Percentiles rank a stretch among this genome's conserved stretches.
Evolutionary conservation across 2,329 filamentous ascomycete genomes (phyloP).

Genomic region (Herpotrichia juniperi): DNA sequence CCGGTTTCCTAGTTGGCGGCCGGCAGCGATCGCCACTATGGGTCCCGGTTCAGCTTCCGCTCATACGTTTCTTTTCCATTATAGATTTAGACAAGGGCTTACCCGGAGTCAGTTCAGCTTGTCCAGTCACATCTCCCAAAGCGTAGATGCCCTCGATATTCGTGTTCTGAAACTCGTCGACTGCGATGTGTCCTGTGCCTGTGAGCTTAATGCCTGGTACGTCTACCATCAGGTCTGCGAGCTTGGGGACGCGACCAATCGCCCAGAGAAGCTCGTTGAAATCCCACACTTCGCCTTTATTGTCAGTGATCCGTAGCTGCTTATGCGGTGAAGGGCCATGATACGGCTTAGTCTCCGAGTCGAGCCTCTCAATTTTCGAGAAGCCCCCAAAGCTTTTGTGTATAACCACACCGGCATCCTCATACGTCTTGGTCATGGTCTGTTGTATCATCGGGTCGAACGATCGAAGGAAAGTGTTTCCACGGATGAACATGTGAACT

Average conservation of each 20-base stretch:
- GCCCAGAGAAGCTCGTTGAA: conserved; percentile 82
- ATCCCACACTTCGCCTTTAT: conserved; percentile 61
- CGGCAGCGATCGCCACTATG: conserved; percentile 77
- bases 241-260: conserved; percentile 74
- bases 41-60: conserved; percentile 73
- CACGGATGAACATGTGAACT: conserved; percentile 81
- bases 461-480: conserved; percentile 73
- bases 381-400: conserved; percentile 71
- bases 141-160: conserved; percentile 75
- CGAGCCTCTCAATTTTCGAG: conserved; percentile 62
- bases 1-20: conserved; percentile 74
- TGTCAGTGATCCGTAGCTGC: conserved; percentile 54
- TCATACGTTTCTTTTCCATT: conserved; percentile 58
- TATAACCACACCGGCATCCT: conserved; percentile 73
- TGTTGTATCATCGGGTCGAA: conserved; percentile 87
- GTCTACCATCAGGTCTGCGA: conserved; percentile 70
- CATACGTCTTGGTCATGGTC: conserved; percentile 74
- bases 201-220: conserved; percentile 65
- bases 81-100: no score
- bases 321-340: conserved; percentile 25
- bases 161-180: conserved; percentile 81
- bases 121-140: conserved; percentile 76
- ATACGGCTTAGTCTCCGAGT: conserved; percentile 52
- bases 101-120: conserved; percentile 54
- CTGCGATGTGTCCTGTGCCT: conserved; percentile 70